phyloP scores from a whole-genome alignment of 768 basidiomycete species.

The Artomyces pyxidatus region DNA sequence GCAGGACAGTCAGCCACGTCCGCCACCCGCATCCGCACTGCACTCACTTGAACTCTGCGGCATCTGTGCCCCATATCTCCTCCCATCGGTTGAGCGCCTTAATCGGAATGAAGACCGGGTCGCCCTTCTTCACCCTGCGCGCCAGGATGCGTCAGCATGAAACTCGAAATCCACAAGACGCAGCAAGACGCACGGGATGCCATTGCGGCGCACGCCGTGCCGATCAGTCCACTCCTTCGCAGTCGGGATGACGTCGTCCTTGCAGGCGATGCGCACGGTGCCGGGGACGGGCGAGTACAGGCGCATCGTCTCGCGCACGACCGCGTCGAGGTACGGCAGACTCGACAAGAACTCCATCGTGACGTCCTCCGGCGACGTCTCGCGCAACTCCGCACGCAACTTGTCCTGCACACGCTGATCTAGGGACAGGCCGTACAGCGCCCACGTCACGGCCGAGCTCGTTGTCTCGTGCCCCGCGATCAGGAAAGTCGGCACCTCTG shows the following conservation, averaged over 20 bases:
- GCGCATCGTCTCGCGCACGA: conserved; percentile 25
- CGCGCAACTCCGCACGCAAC: conserved; percentile 26
- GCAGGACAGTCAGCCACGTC: too few species aligned
- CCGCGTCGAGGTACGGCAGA: conserved; percentile 26
- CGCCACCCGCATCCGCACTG: too few species aligned
- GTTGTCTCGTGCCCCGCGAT: conserved; percentile 24
- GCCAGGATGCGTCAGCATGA: neutral
- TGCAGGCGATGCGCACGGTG: conserved; percentile 17
- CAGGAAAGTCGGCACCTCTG: conserved; percentile 26
- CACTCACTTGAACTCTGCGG: conserved; percentile 25
- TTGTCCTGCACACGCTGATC: conserved; percentile 24
- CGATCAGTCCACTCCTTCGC: conserved; percentile 14
- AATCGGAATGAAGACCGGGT: conserved; percentile 24
- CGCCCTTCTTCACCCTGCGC: conserved; percentile 16
- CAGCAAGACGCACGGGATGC: conserved; percentile 8
- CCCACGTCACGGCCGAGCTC: conserved; percentile 26
- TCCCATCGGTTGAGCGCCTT: conserved; percentile 23
- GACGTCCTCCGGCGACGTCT: conserved; percentile 13
- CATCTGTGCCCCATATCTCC: conserved; percentile 31
- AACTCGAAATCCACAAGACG: neutral
- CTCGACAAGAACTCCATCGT: conserved; percentile 22
- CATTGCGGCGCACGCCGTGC: conserved; percentile 6
- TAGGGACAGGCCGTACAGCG: conserved; percentile 23
- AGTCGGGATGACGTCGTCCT: conserved; percentile 26
- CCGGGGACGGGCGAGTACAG: conserved; percentile 19